These are phyloP conservation scores for Trichoderma oligosporum DNA, from an alignment of 2,329 filamentous ascomycete genomes.

Conservation along the genomic window DNA sequence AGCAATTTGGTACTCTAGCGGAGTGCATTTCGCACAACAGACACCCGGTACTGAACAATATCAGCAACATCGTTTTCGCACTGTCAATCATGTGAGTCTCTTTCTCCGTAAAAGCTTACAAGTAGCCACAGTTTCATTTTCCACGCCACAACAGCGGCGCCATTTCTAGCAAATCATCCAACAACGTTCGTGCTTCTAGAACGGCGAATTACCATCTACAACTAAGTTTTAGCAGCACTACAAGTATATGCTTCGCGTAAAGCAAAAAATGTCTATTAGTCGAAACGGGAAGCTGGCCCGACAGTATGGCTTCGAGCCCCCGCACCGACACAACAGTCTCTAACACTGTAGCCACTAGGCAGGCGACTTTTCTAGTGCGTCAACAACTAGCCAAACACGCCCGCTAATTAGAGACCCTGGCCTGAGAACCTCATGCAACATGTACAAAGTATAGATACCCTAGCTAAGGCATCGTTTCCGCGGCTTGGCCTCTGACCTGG, in stretches of 20 bases:
- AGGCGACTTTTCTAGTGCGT: slow-evolving; percentile 19
- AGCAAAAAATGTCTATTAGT: not conserved
- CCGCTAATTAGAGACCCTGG: slow-evolving; percentile 16
- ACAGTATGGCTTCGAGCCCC: slow-evolving; percentile 22
- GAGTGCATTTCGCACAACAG: no score
- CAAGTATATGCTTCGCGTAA: not conserved
- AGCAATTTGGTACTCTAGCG: not conserved
- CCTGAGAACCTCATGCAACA: slow-evolving; percentile 11
- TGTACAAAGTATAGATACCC: slow-evolving; percentile 2
- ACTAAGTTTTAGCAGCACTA: no score
- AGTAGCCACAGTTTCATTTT: not conserved
- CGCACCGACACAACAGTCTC: slow-evolving; percentile 8
- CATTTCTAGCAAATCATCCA: not conserved
- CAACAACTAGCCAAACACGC: slow-evolving; percentile 4
- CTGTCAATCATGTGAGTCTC: not conserved
- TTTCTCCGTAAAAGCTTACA: not conserved
- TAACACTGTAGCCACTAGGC: slow-evolving; percentile 13
- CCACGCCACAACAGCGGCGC: not conserved
- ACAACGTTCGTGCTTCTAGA: slow-evolving; percentile 7
- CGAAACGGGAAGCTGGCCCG: slow-evolving; percentile 21
- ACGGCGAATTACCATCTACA: not conserved
- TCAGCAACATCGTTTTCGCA: slow-evolving; percentile 2
- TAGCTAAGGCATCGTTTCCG: slow-evolving; percentile 12
- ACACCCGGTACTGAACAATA: no score
- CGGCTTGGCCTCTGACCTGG: slow-evolving; percentile 9